Evolutionary conservation across 495 filamentous ascomycete species (phyloP).

Genomic region (Tuber aestivum): DNA sequence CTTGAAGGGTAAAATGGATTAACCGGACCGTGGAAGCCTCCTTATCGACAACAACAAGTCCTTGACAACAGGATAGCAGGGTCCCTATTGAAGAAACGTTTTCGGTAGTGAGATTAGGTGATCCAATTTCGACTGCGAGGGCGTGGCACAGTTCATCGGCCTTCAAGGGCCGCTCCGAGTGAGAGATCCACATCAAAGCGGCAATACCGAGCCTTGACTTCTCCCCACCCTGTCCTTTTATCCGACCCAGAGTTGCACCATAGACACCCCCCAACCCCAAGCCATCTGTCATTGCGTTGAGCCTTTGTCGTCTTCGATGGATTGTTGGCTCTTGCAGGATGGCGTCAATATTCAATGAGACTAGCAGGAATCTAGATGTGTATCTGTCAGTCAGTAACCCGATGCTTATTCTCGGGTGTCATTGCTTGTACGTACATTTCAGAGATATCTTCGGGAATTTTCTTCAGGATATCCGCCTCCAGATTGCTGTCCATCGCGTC

Average conservation of each 20-base stretch:
- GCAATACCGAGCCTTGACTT: no score
- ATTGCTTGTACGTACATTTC: background rate
- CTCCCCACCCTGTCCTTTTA: no score
- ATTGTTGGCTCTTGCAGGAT: no score
- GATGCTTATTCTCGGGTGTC: background rate
- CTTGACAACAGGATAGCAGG: background rate
- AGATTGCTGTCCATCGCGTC: background rate
- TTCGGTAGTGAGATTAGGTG: background rate
- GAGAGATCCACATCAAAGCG: no score
- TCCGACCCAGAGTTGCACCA: no score
- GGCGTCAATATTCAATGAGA: background rate
- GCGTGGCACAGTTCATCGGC: no score
- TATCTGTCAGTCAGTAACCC: background rate
- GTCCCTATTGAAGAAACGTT: background rate
- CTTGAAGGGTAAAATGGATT: background rate
- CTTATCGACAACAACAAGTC: background rate
- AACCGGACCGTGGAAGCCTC: background rate
- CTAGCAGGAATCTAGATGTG: background rate
- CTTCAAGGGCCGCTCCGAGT: no score
- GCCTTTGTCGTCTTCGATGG: no score
- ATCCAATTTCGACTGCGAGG: background rate
- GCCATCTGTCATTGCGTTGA: no score
- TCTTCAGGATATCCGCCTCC: background rate
- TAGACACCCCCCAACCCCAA: no score
- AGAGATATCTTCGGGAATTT: background rate